Conservation (phyloP, 1,284 basidiomycete genomes). For the Ustilago esculenta region DNA sequence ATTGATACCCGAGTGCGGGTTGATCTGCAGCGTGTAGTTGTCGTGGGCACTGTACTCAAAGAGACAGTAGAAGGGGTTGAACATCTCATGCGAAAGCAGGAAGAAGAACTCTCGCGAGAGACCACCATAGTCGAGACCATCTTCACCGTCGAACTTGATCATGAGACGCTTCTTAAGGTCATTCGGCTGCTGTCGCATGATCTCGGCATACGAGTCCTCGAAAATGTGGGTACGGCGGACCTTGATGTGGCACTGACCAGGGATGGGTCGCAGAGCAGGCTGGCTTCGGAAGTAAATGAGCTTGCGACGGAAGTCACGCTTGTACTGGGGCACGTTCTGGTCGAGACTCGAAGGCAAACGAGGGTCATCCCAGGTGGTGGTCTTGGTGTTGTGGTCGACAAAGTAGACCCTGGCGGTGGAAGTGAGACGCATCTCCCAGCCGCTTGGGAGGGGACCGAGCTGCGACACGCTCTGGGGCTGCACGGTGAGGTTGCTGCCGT, state of each 20-base stretch:
- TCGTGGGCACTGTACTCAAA: constrained; percentile 99
- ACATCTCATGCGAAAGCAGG: constrained; percentile 90
- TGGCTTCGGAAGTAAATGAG: constrained; percentile 99
- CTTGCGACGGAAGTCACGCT: constrained; percentile 97
- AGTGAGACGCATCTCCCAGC: constrained; percentile 97
- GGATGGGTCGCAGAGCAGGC: constrained; percentile 82
- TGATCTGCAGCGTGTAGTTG: constrained; percentile 98
- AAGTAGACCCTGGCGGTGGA: constrained; percentile 93
- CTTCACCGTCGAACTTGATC: constrained; percentile 99
- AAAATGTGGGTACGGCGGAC: constrained; percentile 90
- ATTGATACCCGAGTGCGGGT: constrained; percentile 95
- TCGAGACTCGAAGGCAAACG: constrained; percentile 83
- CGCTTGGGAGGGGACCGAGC: constrained; percentile 92
- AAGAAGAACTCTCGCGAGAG: constrained; percentile 99
- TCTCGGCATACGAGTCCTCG: constrained; percentile 94
- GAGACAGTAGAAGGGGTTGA: constrained; percentile 84
- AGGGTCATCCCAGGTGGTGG: constrained; percentile 94
- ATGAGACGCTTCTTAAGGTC: constrained; percentile 96
- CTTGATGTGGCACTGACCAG: constrained; percentile 96
- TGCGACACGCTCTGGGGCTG: constrained; percentile 85
- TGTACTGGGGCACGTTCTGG: constrained; percentile 97
- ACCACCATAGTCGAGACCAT: constrained; percentile 97
- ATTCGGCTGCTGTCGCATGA: constrained; percentile 92
- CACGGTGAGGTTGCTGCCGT: constrained; percentile 79
- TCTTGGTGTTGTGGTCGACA: constrained; percentile 92